phyloP scores from a whole-genome alignment of 2,329 filamentous ascomycete genomes.

The Hypoxylon sp. region DNA sequence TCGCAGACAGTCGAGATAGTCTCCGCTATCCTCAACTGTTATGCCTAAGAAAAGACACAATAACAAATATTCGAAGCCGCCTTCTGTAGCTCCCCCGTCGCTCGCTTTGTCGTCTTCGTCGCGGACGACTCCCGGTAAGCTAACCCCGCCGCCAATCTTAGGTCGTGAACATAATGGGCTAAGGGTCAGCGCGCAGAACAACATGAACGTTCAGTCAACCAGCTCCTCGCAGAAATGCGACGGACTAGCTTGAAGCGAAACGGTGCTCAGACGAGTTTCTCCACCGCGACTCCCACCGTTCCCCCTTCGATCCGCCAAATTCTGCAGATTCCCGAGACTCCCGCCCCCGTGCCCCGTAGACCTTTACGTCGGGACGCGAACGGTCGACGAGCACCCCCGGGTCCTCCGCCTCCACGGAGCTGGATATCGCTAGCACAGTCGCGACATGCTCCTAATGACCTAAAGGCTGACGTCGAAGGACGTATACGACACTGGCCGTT shows the following conservation, averaged over 20 bases:
- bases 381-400: slow-evolving; percentile 67
- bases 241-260: slow-evolving; percentile 56
- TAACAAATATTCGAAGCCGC: slow-evolving; percentile 69
- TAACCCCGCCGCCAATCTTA: slow-evolving; percentile 1
- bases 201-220: slow-evolving; percentile 66
- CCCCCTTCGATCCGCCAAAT: slow-evolving; percentile 70
- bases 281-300: slow-evolving; percentile 62
- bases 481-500: slow-evolving; percentile 51
- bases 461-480: slow-evolving; percentile 28
- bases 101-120: slow-evolving; percentile 57
- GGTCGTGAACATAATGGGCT: not conserved
- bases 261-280: slow-evolving; percentile 48
- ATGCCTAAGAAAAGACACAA: slow-evolving; percentile 76
- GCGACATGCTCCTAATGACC: slow-evolving; percentile 46
- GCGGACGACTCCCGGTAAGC: slow-evolving; percentile 45
- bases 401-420: slow-evolving; percentile 70
- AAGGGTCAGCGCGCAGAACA: slow-evolving; percentile 43
- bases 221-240: slow-evolving; percentile 69
- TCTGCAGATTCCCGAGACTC: slow-evolving; percentile 70
- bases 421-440: slow-evolving; percentile 61
- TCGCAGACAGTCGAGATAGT: slow-evolving; percentile 41
- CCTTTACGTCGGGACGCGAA: slow-evolving; percentile 59
- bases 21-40: slow-evolving; percentile 41
- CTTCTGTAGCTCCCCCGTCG: slow-evolving; percentile 65
- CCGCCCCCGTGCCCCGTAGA: slow-evolving; percentile 63